phyloP scores from a whole-genome alignment of 441 rosid genomes.

The Gossypium gossypioides region DNA sequence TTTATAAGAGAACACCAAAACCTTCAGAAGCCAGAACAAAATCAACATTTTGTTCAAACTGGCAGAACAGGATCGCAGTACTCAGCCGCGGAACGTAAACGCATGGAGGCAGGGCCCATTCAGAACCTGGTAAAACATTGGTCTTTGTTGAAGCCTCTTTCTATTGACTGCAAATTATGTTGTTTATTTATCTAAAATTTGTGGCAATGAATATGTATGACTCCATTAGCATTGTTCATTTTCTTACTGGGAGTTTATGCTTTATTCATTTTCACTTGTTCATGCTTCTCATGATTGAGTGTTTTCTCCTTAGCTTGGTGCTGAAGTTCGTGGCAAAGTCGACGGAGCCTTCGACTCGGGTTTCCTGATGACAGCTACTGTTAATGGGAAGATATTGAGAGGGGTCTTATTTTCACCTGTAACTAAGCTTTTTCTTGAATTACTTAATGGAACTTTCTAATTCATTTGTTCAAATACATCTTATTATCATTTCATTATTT shows the following conservation, averaged over 20 bases:
- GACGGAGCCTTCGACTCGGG: constrained; percentile 70
- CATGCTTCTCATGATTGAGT: background rate
- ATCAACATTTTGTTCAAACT: constrained; percentile 14
- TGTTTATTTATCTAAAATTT: background rate
- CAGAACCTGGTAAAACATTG: constrained; percentile 32
- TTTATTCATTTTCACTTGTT: background rate
- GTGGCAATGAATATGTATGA: background rate
- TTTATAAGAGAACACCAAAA: constrained; percentile 18
- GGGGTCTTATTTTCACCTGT: constrained; percentile 69
- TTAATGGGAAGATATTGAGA: constrained; percentile 54
- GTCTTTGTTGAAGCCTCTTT: background rate
- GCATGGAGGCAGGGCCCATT: constrained; percentile 19
- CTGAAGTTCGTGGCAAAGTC: constrained; percentile 55
- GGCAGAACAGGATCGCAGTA: constrained; percentile 19
- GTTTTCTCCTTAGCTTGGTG: constrained; percentile 36
- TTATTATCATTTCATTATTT: background rate
- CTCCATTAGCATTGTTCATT: background rate
- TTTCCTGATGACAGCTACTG: constrained; percentile 53
- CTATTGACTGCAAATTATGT: background rate
- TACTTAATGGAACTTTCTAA: background rate
- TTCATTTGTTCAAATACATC: background rate
- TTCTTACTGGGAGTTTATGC: background rate
- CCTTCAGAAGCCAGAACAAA: constrained; percentile 23
- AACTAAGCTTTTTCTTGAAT: constrained; percentile 13
- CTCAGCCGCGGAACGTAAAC: constrained; percentile 17